These are phyloP conservation scores for Magnolia sinica DNA, from an alignment of 164 flowering plant genomes.

Conservation along the genomic window DNA sequence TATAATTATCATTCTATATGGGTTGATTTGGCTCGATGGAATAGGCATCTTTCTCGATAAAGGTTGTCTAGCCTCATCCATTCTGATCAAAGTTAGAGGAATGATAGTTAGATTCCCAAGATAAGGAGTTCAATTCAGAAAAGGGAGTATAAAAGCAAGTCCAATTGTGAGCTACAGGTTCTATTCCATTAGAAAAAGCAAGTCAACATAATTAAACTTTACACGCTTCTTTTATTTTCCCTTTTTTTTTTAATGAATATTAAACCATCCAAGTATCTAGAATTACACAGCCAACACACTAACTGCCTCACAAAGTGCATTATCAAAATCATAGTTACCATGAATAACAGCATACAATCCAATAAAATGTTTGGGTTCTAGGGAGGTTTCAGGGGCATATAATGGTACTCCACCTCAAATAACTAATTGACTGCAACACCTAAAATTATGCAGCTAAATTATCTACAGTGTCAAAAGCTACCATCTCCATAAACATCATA, in stretches of 20 bases:
- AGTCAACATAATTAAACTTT: background rate
- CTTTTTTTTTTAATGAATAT: too few species aligned
- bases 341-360: background rate
- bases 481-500: background rate
- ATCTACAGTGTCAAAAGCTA: background rate
- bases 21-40: conserved; percentile 60
- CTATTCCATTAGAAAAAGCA: background rate
- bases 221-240: too few species aligned
- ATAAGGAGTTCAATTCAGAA: background rate
- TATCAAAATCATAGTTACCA: background rate
- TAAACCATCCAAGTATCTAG: too few species aligned
- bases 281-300: too few species aligned
- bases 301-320: background rate
- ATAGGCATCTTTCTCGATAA: conserved; percentile 59
- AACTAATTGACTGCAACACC: background rate
- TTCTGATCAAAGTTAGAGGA: conserved; percentile 28
- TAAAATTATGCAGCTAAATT: background rate
- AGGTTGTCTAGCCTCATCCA: conserved; percentile 70
- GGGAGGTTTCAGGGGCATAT: background rate
- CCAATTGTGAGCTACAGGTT: background rate
- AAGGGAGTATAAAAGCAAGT: background rate
- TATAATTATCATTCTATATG: conserved; percentile 60
- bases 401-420: background rate
- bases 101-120: background rate
- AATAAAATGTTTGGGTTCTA: background rate